Evolutionary conservation across 108 stramenopile genomes (phyloP).

Genomic region (Hondaea fermentalgiana): DNA sequence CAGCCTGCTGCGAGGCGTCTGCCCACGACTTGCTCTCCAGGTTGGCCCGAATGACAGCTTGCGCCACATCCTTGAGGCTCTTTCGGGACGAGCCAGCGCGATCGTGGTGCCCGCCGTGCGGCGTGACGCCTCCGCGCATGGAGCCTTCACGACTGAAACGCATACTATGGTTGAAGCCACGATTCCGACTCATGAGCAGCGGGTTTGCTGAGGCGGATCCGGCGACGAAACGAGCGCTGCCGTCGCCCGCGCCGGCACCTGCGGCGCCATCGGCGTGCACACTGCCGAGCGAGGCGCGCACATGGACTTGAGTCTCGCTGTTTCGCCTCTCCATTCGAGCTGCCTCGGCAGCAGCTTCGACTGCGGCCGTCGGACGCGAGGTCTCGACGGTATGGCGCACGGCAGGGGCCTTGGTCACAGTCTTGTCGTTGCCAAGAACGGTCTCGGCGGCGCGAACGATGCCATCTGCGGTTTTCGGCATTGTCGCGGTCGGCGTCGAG

Average conservation of each 20-base stretch:
- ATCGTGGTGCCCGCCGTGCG: not conserved
- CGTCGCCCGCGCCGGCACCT: not conserved
- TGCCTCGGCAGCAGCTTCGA: not conserved
- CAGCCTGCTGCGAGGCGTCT: slow-evolving; percentile 15
- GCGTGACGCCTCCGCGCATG: not conserved
- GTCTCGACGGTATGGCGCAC: not conserved
- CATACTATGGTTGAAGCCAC: not conserved
- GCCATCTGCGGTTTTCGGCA: not conserved
- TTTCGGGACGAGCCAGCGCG: not conserved
- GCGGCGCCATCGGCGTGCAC: not conserved
- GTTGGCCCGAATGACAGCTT: slow-evolving; percentile 29
- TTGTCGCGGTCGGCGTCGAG: not conserved
- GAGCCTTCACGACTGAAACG: not conserved
- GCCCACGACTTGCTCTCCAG: slow-evolving; percentile 15
- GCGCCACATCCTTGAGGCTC: slow-evolving; percentile 2
- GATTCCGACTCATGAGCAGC: not conserved
- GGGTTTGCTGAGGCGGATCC: not conserved
- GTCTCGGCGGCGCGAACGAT: not conserved
- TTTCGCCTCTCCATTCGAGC: not conserved
- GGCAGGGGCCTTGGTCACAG: not conserved
- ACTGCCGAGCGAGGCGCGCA: not conserved
- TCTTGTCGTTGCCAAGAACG: not conserved
- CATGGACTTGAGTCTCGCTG: not conserved
- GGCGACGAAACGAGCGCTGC: not conserved
- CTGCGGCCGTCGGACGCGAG: not conserved